Conservation (phyloP, 306 rosid species). For the Heteromeles arbutifolia region DNA sequence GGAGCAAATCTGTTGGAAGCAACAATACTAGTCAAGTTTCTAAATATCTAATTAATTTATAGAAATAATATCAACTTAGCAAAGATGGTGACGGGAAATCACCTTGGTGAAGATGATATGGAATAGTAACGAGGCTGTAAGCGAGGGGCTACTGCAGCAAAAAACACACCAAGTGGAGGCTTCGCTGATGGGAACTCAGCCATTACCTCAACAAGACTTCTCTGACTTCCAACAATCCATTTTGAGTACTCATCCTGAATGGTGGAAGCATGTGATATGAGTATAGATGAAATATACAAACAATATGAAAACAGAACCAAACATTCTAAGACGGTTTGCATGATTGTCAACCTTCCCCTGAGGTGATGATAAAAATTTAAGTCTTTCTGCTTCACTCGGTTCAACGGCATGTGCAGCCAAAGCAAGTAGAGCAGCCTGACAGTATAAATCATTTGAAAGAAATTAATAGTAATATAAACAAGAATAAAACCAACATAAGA, state of each 20-base stretch:
- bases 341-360: constrained; percentile 68
- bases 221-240: constrained; percentile 85
- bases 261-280: constrained; percentile 1
- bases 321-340: background rate
- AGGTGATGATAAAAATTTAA: constrained; percentile 74
- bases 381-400: constrained; percentile 69
- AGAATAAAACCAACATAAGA: background rate
- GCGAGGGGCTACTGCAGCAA: constrained; percentile 88
- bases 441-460: constrained; percentile 8
- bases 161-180: constrained; percentile 95
- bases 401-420: constrained; percentile 86
- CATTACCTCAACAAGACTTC: constrained; percentile 92
- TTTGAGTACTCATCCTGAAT: constrained; percentile 86
- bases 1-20: constrained; percentile 51
- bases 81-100: background rate
- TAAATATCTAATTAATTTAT: background rate
- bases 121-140: constrained; percentile 93
- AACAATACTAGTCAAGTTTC: constrained; percentile 7
- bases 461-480: background rate
- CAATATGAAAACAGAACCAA: background rate
- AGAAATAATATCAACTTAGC: background rate
- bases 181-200: constrained; percentile 87
- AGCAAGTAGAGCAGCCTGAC: constrained; percentile 76
- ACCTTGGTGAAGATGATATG: constrained; percentile 98
- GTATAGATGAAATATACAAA: background rate